phyloP scores from a whole-genome alignment of 108 stramenopile genomes.

The Skeletonema marinoi region DNA sequence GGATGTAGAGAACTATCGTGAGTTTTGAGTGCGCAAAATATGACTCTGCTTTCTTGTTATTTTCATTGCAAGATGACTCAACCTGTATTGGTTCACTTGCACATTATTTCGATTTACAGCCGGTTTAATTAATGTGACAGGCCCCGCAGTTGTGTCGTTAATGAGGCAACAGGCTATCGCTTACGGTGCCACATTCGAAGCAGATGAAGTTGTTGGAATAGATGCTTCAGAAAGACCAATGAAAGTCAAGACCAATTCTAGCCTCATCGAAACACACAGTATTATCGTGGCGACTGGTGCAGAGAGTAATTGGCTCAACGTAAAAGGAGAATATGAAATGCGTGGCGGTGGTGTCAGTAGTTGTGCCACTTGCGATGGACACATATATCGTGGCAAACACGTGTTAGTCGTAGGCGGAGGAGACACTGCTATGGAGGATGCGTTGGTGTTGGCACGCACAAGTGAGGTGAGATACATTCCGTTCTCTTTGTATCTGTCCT shows the following conservation, averaged over 20 bases:
- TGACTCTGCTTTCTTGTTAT: not conserved
- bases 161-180: slow-evolving; percentile 87
- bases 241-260: slow-evolving; percentile 69
- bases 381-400: slow-evolving; percentile 75
- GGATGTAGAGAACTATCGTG: slow-evolving; percentile 92
- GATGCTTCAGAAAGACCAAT: slow-evolving; percentile 67
- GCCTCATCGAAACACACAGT: slow-evolving; percentile 78
- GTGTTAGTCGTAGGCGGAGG: slow-evolving; percentile 96
- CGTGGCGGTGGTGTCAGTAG: slow-evolving; percentile 91
- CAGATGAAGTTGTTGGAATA: slow-evolving; percentile 67
- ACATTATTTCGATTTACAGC: slow-evolving; percentile 5
- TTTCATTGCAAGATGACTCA: not conserved
- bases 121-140: slow-evolving; percentile 80
- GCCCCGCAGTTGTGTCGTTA: slow-evolving; percentile 78
- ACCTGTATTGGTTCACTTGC: not conserved
- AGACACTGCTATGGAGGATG: slow-evolving; percentile 97
- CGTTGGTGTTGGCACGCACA: slow-evolving; percentile 89
- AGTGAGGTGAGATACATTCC: slow-evolving; percentile 29
- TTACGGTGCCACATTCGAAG: slow-evolving; percentile 86
- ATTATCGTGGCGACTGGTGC: slow-evolving; percentile 96
- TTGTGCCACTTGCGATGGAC: slow-evolving; percentile 97
- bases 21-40: not conserved
- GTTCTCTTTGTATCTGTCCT: not conserved
- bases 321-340: slow-evolving; percentile 86
- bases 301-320: slow-evolving; percentile 90